Evolutionary conservation across 345 rosid genomes (phyloP).

Genomic region (Lagerstroemia speciosa): DNA sequence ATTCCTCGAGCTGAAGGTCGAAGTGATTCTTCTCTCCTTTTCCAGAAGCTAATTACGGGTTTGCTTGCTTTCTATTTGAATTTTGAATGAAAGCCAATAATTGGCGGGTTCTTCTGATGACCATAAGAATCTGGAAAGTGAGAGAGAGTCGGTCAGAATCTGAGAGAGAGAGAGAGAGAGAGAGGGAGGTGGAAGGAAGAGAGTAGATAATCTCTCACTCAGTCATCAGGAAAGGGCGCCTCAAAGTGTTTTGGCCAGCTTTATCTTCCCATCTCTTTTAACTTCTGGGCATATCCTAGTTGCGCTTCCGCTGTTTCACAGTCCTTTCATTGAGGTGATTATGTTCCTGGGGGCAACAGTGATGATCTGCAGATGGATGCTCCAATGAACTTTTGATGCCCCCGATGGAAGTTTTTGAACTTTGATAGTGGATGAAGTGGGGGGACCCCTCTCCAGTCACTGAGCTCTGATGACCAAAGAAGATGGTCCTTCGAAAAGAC

Average conservation of each 20-base stretch:
- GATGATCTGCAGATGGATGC: neutral
- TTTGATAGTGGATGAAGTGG: neutral
- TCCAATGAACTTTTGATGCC: neutral
- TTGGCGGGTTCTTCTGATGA: constrained; percentile 3
- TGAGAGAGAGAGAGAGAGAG: neutral
- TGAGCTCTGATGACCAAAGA: too few relatives aligned
- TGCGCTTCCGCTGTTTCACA: neutral
- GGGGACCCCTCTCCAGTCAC: too few relatives aligned
- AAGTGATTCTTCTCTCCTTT: neutral
- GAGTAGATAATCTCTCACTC: too few relatives aligned
- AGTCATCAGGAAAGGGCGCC: too few relatives aligned
- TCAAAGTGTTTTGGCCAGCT: neutral
- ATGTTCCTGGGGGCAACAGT: neutral
- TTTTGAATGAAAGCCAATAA: constrained; percentile 4
- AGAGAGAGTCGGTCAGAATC: neutral
- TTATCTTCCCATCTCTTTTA: neutral
- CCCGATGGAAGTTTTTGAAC: neutral
- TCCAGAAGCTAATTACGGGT: neutral
- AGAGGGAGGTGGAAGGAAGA: neutral
- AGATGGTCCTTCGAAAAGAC: neutral
- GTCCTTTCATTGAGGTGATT: neutral
- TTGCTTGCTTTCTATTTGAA: neutral
- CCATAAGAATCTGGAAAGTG: neutral
- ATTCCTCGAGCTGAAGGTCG: neutral
- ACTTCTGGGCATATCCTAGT: neutral